These are phyloP conservation scores for Cladosporium oxysporum DNA, from an alignment of 2,329 filamentous ascomycete genomes.

Conservation along the genomic window DNA sequence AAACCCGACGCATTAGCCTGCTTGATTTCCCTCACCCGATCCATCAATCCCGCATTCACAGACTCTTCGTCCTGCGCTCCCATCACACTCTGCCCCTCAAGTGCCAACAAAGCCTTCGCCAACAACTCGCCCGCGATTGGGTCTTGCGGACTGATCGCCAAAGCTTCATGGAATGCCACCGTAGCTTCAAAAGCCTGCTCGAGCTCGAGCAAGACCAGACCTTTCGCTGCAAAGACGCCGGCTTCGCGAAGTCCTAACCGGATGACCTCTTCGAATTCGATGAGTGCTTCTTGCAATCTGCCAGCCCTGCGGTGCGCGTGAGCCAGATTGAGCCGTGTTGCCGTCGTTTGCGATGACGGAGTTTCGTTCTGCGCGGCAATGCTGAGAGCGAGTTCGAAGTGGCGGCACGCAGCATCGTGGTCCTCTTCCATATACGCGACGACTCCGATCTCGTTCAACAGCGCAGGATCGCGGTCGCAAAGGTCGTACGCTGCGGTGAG, in stretches of 20 bases:
- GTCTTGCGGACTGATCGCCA: slow-evolving; percentile 77
- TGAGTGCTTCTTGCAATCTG: slow-evolving; percentile 69
- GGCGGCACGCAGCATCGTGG: slow-evolving; percentile 70
- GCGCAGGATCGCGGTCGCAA: slow-evolving; percentile 80
- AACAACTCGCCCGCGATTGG: slow-evolving; percentile 78
- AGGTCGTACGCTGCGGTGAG: slow-evolving; percentile 83
- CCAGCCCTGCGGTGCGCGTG: slow-evolving; percentile 79
- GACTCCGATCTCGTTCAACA: slow-evolving; percentile 93
- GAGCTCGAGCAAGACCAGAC: slow-evolving; percentile 78
- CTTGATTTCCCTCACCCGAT: slow-evolving; percentile 11
- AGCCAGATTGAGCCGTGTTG: slow-evolving; percentile 83
- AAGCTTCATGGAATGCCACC: slow-evolving; percentile 78
- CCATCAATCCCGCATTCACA: slow-evolving; percentile 29
- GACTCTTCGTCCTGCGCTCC: slow-evolving; percentile 48
- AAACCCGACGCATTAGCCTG: slow-evolving; percentile 1
- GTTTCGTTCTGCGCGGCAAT: slow-evolving; percentile 75
- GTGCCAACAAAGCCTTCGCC: slow-evolving; percentile 68
- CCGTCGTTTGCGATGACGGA: slow-evolving; percentile 76
- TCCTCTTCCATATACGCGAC: slow-evolving; percentile 92
- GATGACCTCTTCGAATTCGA: slow-evolving; percentile 83
- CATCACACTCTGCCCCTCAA: slow-evolving; percentile 50
- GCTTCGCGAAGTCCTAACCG: slow-evolving; percentile 75
- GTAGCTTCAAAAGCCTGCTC: slow-evolving; percentile 75
- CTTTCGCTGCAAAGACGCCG: slow-evolving; percentile 78
- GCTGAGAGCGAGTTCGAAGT: slow-evolving; percentile 75